phyloP scores from a whole-genome alignment of 257 asterid species.

The Salvia rosmarinus region DNA sequence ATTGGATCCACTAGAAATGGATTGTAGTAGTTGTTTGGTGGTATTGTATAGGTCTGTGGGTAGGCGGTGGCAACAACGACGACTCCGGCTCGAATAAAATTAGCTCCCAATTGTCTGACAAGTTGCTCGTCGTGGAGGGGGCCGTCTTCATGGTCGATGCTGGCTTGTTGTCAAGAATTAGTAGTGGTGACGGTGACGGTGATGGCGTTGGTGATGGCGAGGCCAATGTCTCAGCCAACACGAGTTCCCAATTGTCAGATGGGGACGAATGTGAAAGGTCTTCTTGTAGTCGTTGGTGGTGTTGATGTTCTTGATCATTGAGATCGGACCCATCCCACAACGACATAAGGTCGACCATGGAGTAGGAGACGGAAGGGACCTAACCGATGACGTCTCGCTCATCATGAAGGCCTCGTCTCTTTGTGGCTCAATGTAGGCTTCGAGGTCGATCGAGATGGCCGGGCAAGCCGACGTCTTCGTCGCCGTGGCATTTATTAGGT shows the following conservation, averaged over 20 bases:
- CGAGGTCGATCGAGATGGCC: slow-evolving; percentile 71
- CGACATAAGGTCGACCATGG: slow-evolving; percentile 63
- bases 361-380: slow-evolving; percentile 54
- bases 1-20: slow-evolving; percentile 61
- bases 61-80: neutral
- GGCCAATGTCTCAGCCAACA: slow-evolving; percentile 42
- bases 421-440: slow-evolving; percentile 50
- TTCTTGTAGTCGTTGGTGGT: slow-evolving; percentile 8
- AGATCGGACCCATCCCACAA: slow-evolving; percentile 55
- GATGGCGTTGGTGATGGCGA: slow-evolving; percentile 9
- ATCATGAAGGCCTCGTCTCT: slow-evolving; percentile 40
- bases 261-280: slow-evolving; percentile 23
- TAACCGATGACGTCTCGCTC: slow-evolving; percentile 54
- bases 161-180: neutral
- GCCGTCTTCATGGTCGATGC: neutral
- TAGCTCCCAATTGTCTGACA: slow-evolving; percentile 49
- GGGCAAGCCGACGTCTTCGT: slow-evolving; percentile 41
- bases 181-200: slow-evolving; percentile 14
- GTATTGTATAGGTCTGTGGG: neutral
- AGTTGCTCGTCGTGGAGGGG: slow-evolving; percentile 1
- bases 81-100: slow-evolving; percentile 39
- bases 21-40: slow-evolving; percentile 50
- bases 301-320: slow-evolving; percentile 34
- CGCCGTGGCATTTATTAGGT: slow-evolving; percentile 68
- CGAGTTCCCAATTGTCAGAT: slow-evolving; percentile 60